Percentiles rank a stretch among this genome's conserved stretches.
Evolutionary conservation across 1,284 basidiomycete species (phyloP).

Genomic region (Naganishia albida): DNA sequence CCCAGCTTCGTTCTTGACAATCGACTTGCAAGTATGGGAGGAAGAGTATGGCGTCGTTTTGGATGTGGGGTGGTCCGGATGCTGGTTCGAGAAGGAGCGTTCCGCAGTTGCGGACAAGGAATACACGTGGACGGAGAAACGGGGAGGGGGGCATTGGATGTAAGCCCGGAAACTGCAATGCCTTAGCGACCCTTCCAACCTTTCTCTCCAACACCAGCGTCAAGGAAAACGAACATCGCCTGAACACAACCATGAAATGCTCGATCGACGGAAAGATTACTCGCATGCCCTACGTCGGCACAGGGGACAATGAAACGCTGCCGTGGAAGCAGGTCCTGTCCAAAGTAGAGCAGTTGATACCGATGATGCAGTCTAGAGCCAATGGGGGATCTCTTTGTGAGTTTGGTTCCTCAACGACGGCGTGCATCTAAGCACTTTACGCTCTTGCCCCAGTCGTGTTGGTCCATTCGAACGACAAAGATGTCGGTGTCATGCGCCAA

Average conservation of each 20-base stretch:
- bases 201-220: slow-evolving; percentile 38
- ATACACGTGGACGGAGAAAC: slow-evolving; percentile 30
- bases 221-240: slow-evolving; percentile 42
- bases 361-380: slow-evolving; percentile 17
- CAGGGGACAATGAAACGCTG: slow-evolving; percentile 37
- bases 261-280: slow-evolving; percentile 33
- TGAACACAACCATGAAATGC: slow-evolving; percentile 35
- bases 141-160: slow-evolving; percentile 47
- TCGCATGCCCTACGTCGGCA: slow-evolving; percentile 38
- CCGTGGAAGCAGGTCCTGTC: slow-evolving; percentile 11
- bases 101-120: slow-evolving; percentile 31
- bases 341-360: slow-evolving; percentile 19
- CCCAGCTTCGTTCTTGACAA: slow-evolving; percentile 44
- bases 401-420: background rate
- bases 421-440: no score
- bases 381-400: slow-evolving; percentile 22
- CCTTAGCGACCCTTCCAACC: background rate
- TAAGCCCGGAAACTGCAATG: slow-evolving; percentile 34
- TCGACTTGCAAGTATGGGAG: slow-evolving; percentile 45
- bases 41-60: slow-evolving; percentile 39
- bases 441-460: background rate
- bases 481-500: background rate
- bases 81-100: slow-evolving; percentile 39
- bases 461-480: slow-evolving; percentile 7
- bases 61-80: slow-evolving; percentile 46